Base-by-base conservation (phyloP, 2,329 filamentous ascomycete species). In the Trichothecium roseum region DNA sequence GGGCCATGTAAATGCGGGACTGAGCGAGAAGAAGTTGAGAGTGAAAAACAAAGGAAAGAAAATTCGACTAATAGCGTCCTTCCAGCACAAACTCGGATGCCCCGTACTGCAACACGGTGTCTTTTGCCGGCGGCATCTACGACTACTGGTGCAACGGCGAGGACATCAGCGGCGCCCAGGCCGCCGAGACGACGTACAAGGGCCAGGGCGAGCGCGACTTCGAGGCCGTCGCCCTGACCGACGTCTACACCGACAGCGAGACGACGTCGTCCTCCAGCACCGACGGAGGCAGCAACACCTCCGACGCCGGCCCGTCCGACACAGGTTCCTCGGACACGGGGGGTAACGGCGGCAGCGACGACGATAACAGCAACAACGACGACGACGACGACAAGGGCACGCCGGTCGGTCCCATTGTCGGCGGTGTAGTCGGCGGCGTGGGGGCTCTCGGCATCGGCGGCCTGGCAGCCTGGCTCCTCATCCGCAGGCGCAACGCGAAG, bases 91-190 rank as follows among this genome's bases (percentile, higher is more conserved):
- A 50, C 10, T 40, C 45, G 0, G 40, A 33, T 3, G 42, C 42
- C 3, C 60, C 58, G 1, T 69, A 53, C 42, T 71, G 68, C 51
- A 64, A 63, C 37, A 69, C 65, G 3, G 50, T 66, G 18, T 55
- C 54, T 1, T 68, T 66, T 44, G 47, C 53, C 3, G 53, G 51
- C 14, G 55, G 56, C 13, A 53, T 68, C 32, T 49, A 49, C 17
- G 66, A 68, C 43, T 70, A 59, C 42, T 66, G 56, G 48, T 71
- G 67, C 47, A 55, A 54, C 38, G 47, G 50, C 8, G 36, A 50
- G 16, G 47, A 42, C 33, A 46, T 54, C 30, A 56, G 55, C 4
- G 56, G 50, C 4, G 42, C 51, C 4, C 56, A 63, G 34, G 42
- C 48, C 18, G 55, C 62, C 2, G 46, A 48, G 17, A 69, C 66